These are phyloP conservation scores for Linum tenue DNA, from an alignment of 345 rosid species.

Conservation along the genomic window DNA sequence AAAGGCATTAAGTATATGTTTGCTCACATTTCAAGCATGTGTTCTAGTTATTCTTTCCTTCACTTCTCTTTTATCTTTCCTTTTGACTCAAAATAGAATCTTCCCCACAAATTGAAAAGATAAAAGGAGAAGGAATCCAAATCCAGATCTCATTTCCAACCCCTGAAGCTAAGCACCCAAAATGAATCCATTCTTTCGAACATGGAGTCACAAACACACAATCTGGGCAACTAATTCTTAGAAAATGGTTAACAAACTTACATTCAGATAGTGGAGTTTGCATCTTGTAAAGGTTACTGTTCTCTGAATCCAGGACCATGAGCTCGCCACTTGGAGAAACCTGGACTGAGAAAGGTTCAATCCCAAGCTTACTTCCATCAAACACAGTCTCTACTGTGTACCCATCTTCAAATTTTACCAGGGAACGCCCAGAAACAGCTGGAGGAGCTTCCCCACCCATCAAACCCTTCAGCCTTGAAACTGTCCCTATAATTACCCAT, in stretches of 20 bases:
- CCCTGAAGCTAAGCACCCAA: constrained; percentile 32
- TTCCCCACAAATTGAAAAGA: background rate
- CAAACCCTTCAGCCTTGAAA: constrained; percentile 9
- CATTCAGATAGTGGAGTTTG: constrained; percentile 22
- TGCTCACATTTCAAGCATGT: background rate
- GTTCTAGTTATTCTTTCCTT: background rate
- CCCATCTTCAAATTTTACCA: constrained; percentile 27
- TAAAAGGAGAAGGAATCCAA: constrained; percentile 1
- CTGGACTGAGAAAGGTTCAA: constrained; percentile 20
- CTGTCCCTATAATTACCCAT: constrained; percentile 1
- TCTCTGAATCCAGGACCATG: constrained; percentile 24
- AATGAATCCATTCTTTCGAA: background rate
- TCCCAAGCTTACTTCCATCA: constrained; percentile 27
- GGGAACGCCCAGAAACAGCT: constrained; percentile 23
- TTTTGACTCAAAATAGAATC: constrained; percentile 10
- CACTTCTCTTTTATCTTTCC: background rate
- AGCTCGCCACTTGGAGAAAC: constrained; percentile 21
- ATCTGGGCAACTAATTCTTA: background rate
- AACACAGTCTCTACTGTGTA: constrained; percentile 29
- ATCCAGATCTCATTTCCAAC: constrained; percentile 7
- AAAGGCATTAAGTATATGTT: constrained; percentile 21
- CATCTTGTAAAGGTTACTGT: constrained; percentile 26
- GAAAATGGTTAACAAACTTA: constrained; percentile 9
- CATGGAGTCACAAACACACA: background rate
- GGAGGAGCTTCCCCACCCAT: constrained; percentile 8